These are phyloP conservation scores for Guyanaporus albipodus DNA, from an alignment of 768 basidiomycete genomes.

Conservation along the genomic window DNA sequence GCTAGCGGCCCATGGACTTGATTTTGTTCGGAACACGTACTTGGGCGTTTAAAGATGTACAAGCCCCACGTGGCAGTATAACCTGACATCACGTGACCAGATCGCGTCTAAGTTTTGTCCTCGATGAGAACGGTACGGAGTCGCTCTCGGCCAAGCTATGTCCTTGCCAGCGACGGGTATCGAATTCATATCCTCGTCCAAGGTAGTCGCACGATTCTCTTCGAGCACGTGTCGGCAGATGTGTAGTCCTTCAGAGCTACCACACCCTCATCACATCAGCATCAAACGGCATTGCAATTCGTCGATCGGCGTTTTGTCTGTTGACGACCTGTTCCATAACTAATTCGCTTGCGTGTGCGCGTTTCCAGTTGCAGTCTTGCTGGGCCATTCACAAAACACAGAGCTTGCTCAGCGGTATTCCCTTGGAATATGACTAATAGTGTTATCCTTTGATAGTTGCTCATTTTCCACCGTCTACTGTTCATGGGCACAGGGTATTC, in stretches of 20 bases:
- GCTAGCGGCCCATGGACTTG: slow-evolving; percentile 20
- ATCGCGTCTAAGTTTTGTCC: neutral
- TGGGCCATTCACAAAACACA: too few species aligned
- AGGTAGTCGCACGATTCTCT: slow-evolving; percentile 48
- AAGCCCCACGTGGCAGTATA: slow-evolving; percentile 7
- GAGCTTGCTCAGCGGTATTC: too few species aligned
- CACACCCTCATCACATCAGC: too few species aligned
- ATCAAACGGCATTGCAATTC: slow-evolving; percentile 63
- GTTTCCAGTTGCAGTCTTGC: too few species aligned
- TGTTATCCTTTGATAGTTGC: too few species aligned
- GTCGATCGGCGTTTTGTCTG: slow-evolving; percentile 55
- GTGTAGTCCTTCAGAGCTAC: slow-evolving; percentile 52
- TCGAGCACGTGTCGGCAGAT: slow-evolving; percentile 50
- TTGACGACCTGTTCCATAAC: slow-evolving; percentile 61
- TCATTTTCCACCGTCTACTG: too few species aligned
- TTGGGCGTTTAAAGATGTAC: neutral
- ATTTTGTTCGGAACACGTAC: slow-evolving; percentile 1
- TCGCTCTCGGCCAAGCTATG: too few species aligned
- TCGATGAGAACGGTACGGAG: neutral
- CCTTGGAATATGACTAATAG: too few species aligned
- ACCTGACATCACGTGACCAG: slow-evolving; percentile 22
- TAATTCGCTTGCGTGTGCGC: too few species aligned
- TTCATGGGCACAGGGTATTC: too few species aligned
- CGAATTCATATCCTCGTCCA: slow-evolving; percentile 4
- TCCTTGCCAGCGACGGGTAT: slow-evolving; percentile 1